Base-by-base conservation (phyloP, 495 filamentous ascomycete genomes). In the Podospora appendiculata region DNA sequence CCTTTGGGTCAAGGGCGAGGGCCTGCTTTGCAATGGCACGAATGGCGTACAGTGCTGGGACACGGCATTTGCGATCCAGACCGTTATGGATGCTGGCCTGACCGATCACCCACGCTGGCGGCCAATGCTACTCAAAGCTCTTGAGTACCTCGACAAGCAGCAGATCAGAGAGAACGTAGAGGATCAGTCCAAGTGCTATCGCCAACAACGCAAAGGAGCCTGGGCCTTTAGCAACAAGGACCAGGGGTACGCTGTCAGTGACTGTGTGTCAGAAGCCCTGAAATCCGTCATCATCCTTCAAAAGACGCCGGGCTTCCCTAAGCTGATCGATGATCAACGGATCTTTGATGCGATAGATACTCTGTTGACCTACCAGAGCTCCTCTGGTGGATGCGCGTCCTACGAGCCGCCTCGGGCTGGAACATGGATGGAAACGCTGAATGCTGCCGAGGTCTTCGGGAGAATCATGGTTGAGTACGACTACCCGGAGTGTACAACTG, bases 11-110 rank as follows among this genome's bases (percentile, higher is more conserved):
- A 95, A 92, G 40, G 54, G 79, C 40, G 93, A 96, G 66, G 93
- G 93, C 25, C 89, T 98, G 87, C 74, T 96, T 16, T 84, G 84
- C 67, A 96, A 96, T 65, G 93, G 93, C 35, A 98, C 93, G 35
- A 96, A 98, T 60, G 93, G 93, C 13, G 90, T 96, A 12, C 93
- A 98, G 69, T 86, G 82, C 41, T 98, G 93, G 93, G 93, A 98
- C 62, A 98, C 93, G 0, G 77, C 88, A 0, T 96, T 96, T 61
- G 69, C 85, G 40, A 89, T 95, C 18, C 90, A 95, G 64, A 83
- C 85, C 8, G 78, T 88, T 32, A 75, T 86, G 51, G 88, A 87
- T 51, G 84, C 87, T 39, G 89, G 89, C 0, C 78, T 96, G 45
- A 86, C 87, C 14, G 71, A 83, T 45, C 83, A 93, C 45, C 79